Evolutionary conservation across 2,329 filamentous ascomycete species (phyloP).

Genomic region (Teratosphaeria nubilosa): DNA sequence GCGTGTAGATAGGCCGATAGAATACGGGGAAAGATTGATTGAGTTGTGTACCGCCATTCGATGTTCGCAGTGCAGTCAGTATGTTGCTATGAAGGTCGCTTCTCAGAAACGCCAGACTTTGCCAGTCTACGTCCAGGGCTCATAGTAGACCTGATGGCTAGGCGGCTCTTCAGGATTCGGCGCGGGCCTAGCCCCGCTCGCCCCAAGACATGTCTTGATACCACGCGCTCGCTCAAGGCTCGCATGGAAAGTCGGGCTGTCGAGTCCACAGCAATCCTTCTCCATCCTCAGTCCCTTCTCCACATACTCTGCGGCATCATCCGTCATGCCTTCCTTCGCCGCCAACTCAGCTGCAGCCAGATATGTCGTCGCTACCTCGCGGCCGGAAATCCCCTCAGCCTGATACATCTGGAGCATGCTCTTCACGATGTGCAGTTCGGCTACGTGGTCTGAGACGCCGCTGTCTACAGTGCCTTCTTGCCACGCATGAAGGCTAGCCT

Average conservation of each 20-base stretch:
- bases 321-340: constrained; percentile 1
- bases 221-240: background rate
- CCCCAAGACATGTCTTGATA: background rate
- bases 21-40: background rate
- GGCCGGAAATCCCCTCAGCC: constrained; percentile 6
- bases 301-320: constrained; percentile 1
- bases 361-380: constrained; percentile 9
- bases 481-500: constrained; percentile 6
- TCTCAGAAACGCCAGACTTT: background rate
- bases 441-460: background rate
- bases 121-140: background rate
- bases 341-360: constrained; percentile 9
- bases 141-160: background rate
- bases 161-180: background rate
- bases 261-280: constrained; percentile 5
- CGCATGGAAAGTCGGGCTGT: constrained; percentile 8
- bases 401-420: constrained; percentile 9
- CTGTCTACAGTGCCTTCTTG: constrained; percentile 1
- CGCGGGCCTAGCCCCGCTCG: background rate
- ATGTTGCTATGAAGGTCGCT: background rate
- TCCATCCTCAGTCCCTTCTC: constrained; percentile 8
- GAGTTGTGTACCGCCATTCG: background rate
- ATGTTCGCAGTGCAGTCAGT: background rate
- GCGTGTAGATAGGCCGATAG: background rate
- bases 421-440: constrained; percentile 6